Percentiles rank a stretch among this genome's conserved stretches.
phyloP scores from a whole-genome alignment of 2,329 filamentous ascomycete genomes.

The Colletotrichum sp. region DNA sequence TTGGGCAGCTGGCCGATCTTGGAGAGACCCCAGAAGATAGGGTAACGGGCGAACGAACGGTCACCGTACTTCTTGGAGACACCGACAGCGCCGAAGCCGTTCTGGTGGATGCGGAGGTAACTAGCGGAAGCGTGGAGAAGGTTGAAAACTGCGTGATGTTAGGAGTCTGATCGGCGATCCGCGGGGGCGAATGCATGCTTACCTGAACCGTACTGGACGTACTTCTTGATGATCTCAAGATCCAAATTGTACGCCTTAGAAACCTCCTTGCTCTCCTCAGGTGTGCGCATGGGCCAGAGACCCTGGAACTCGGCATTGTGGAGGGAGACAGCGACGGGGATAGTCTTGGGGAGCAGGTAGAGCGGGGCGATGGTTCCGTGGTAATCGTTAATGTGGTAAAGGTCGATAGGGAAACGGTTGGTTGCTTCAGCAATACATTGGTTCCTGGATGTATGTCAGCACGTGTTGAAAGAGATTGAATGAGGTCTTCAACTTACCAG shows the following conservation, averaged over 20 bases:
- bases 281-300: conserved; percentile 70
- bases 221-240: conserved; percentile 59
- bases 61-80: conserved; percentile 73
- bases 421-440: conserved; percentile 70
- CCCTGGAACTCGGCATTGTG: conserved; percentile 76
- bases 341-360: conserved; percentile 67
- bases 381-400: conserved; percentile 72
- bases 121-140: conserved; percentile 70
- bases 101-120: conserved; percentile 70
- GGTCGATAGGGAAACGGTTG: conserved; percentile 64
- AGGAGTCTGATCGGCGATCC: not conserved
- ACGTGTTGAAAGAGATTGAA: fast-evolving
- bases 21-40: conserved; percentile 72
- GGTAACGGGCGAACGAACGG: conserved; percentile 69
- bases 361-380: conserved; percentile 69
- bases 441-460: conserved; percentile 40
- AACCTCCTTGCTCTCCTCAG: conserved; percentile 66
- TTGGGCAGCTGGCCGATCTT: conserved; percentile 69
- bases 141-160: conserved; percentile 60
- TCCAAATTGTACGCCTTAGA: conserved; percentile 69
- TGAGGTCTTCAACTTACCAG: conserved; percentile 43
- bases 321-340: conserved; percentile 67
- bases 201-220: conserved; percentile 68
- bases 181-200: not conserved
- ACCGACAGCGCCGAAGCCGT: conserved; percentile 71